Percentiles rank a stretch among this genome's conserved stretches.
Evolutionary conservation across 371 early-diverging fungal species (phyloP).

Genomic region (Mortierella sp.): DNA sequence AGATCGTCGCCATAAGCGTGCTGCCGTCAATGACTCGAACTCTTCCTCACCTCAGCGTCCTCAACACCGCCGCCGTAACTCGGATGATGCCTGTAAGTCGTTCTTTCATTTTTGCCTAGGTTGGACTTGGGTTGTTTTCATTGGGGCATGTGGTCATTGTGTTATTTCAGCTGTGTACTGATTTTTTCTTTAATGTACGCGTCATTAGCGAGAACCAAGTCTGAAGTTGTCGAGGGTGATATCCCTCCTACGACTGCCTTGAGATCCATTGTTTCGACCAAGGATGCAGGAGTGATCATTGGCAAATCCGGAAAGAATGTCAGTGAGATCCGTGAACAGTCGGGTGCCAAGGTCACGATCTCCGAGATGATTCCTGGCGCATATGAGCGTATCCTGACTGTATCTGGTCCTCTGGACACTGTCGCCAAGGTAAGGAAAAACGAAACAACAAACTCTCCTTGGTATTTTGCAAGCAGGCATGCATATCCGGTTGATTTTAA

Average conservation of each 20-base stretch:
- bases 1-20: conserved; percentile 53
- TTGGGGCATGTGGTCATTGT: neutral
- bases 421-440: conserved; percentile 84
- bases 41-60: conserved; percentile 55
- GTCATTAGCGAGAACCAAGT: conserved; percentile 33
- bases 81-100: conserved; percentile 50
- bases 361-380: conserved; percentile 84
- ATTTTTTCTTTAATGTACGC: neutral
- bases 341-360: conserved; percentile 80
- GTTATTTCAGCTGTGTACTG: neutral
- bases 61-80: conserved; percentile 54
- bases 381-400: conserved; percentile 79
- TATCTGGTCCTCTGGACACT: conserved; percentile 76
- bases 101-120: neutral
- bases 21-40: conserved; percentile 52
- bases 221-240: conserved; percentile 32
- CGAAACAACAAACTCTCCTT: too few relatives aligned
- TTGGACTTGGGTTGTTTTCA: neutral
- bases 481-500: neutral
- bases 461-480: conserved; percentile 79
- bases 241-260: conserved; percentile 59
- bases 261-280: conserved; percentile 82
- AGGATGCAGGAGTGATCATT: conserved; percentile 88
- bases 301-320: conserved; percentile 86
- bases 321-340: conserved; percentile 79